A percentile compares a stretch with the other conserved stretches of the same genome.
phyloP scores from a whole-genome alignment of 202 grass and related monocot genomes.

The Schoenoplectus triqueter region DNA sequence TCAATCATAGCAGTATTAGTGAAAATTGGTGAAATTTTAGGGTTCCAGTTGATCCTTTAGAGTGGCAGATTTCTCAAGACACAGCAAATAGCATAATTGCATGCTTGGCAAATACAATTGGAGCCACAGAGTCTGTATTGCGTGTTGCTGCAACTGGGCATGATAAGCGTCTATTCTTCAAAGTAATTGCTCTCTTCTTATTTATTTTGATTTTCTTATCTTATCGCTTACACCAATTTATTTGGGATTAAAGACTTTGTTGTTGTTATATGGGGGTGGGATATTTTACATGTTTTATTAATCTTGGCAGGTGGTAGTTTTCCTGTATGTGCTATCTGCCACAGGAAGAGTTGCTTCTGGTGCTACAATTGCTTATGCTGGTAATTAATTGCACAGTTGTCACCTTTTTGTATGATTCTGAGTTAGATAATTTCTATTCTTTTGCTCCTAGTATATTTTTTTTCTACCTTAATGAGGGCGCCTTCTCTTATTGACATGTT shows the following conservation, averaged over 20 bases:
- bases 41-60: slow-evolving; percentile 95
- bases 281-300: slow-evolving; percentile 9
- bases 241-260: too few species aligned
- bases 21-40: slow-evolving; percentile 49
- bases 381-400: slow-evolving; percentile 43
- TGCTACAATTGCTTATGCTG: slow-evolving; percentile 82
- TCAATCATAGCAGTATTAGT: neutral
- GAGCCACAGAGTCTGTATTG: slow-evolving; percentile 93
- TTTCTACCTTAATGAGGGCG: neutral
- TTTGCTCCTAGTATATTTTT: neutral
- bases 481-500: neutral
- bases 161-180: slow-evolving; percentile 91
- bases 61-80: slow-evolving; percentile 97
- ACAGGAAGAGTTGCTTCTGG: slow-evolving; percentile 80
- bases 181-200: slow-evolving; percentile 50
- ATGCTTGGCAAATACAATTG: slow-evolving; percentile 87
- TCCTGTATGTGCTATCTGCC: slow-evolving; percentile 75
- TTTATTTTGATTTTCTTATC: slow-evolving; percentile 9
- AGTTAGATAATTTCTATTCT: slow-evolving; percentile 17
- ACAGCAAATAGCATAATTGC: slow-evolving; percentile 90
- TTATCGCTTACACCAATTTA: too few species aligned
- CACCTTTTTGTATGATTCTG: neutral
- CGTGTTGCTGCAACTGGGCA: slow-evolving; percentile 91
- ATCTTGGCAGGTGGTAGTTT: slow-evolving; percentile 67
- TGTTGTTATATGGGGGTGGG: neutral